Evolutionary conservation across 2,329 filamentous ascomycete genomes (phyloP), one percentile per base, ranked within the genome.

Genomic region (Botrytis tulipae): DNA sequence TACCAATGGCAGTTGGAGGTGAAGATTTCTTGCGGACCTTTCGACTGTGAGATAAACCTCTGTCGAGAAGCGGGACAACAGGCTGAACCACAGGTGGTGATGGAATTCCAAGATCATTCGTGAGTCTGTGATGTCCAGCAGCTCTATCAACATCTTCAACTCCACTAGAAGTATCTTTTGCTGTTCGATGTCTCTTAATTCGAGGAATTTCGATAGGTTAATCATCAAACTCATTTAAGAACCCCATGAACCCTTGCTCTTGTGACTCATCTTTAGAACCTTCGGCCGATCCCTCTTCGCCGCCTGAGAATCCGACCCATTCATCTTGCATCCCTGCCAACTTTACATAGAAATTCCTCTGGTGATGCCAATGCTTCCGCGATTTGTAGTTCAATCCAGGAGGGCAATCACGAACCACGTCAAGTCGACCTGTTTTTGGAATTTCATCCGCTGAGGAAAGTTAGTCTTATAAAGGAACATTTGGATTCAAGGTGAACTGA

Each of bases 241-340:
- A 14, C 0, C 22, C 46, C 5, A 5, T 25, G 10, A 14, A 25
- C 10, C 5, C 46, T 48, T 12, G 8, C 46, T 48, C 10, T 51
- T 35, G 35, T 7, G 46, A 25, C 10, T 4, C 4, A 25, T 51
- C 22, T 12, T 12, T 1, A 51, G 46, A 1, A 25, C 1, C 46
- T 25, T 51, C 22, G 46, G 0, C 46, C 4, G 46, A 4, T 5
- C 4, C 9, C 12, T 5, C 22, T 14, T 51, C 46, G 1, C 12
- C 6, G 22, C 25, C 10, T 5, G 46, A 51, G 8, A 25, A 5
- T 25, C 22, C 22, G 10, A 1, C 1, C 22, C 9, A 51, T 25
- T 51, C 22, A 1, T 2, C 10, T 12, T 51, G 46, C 10, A 5
- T 1, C 5, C 10, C 9, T 0, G 22, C 22, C 5, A 51, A 1